Conservation (phyloP, 148 eudicot species). For the Chenopodium album region DNA sequence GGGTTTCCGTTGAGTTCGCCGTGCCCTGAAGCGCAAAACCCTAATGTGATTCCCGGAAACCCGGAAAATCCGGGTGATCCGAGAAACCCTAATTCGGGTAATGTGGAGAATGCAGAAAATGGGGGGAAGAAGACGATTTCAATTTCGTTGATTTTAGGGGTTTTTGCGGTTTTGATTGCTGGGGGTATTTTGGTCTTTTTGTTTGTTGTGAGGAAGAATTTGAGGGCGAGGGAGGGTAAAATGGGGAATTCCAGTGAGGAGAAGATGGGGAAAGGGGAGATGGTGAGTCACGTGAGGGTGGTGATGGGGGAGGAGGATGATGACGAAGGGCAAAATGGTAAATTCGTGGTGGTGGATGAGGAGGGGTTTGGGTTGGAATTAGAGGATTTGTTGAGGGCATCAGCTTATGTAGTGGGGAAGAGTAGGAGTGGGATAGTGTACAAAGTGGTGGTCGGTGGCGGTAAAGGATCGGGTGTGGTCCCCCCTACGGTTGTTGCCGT, state of each 20-base stretch:
- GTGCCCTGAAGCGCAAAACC: slow-evolving; percentile 64
- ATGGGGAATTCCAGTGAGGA: slow-evolving; percentile 41
- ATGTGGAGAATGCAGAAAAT: background rate
- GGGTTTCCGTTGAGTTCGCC: slow-evolving; percentile 67
- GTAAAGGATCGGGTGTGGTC: slow-evolving; percentile 43
- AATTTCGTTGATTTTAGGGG: slow-evolving; percentile 44
- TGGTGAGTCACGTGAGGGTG: slow-evolving; percentile 27
- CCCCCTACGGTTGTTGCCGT: slow-evolving; percentile 61
- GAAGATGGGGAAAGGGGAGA: slow-evolving; percentile 37
- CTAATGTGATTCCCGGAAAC: slow-evolving; percentile 30
- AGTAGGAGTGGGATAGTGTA: slow-evolving; percentile 91
- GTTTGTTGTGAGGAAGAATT: slow-evolving; percentile 50
- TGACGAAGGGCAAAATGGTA: slow-evolving; percentile 78
- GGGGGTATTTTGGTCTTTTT: slow-evolving; percentile 43
- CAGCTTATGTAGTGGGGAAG: slow-evolving; percentile 92
- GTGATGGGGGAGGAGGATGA: slow-evolving; percentile 34
- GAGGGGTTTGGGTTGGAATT: slow-evolving; percentile 79
- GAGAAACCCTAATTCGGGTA: slow-evolving; percentile 14
- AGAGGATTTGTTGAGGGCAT: slow-evolving; percentile 97
- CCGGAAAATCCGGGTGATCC: slow-evolving; percentile 41
- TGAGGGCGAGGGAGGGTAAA: slow-evolving; percentile 44
- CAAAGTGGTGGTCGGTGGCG: slow-evolving; percentile 59
- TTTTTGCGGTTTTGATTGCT: slow-evolving; percentile 44
- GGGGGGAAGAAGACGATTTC: slow-evolving; percentile 36
- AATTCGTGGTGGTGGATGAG: slow-evolving; percentile 72